Evolutionary conservation across 176 grass and related monocot species (phyloP).

Genomic region (Ensete ventricosum): DNA sequence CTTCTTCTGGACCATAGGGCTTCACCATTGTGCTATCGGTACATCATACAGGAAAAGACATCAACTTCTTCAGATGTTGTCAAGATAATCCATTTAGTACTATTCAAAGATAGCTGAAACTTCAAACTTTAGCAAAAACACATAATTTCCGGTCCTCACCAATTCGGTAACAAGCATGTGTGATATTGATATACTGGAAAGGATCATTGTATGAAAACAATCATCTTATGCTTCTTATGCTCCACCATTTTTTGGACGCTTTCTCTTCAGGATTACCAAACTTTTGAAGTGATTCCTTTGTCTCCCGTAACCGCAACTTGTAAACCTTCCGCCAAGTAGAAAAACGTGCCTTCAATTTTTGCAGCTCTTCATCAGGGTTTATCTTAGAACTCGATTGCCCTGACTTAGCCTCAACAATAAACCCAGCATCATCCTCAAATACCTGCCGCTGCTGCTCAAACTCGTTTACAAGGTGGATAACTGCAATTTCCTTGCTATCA

Average conservation of each 20-base stretch:
- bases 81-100: neutral
- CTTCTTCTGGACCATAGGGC: neutral
- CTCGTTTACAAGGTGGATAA: conserved; percentile 1
- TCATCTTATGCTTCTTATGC: conserved; percentile 2
- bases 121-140: neutral
- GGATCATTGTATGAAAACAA: neutral
- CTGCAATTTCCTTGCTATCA: neutral
- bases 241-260: conserved; percentile 11
- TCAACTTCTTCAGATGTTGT: neutral
- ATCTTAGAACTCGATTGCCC: neutral
- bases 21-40: neutral
- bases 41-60: neutral
- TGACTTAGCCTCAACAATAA: conserved; percentile 33
- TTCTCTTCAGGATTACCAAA: neutral
- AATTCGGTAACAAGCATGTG: neutral
- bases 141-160: neutral
- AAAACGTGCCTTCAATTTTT: conserved; percentile 71
- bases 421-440: conserved; percentile 23
- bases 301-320: conserved; percentile 66
- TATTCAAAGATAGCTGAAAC: neutral
- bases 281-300: conserved; percentile 5
- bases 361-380: conserved; percentile 56
- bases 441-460: neutral
- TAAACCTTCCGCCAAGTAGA: conserved; percentile 85
- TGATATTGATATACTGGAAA: neutral